Evolutionary conservation across 192 early-diverging fungal genomes (phyloP).

Genomic region (Oehlia diaphana): DNA sequence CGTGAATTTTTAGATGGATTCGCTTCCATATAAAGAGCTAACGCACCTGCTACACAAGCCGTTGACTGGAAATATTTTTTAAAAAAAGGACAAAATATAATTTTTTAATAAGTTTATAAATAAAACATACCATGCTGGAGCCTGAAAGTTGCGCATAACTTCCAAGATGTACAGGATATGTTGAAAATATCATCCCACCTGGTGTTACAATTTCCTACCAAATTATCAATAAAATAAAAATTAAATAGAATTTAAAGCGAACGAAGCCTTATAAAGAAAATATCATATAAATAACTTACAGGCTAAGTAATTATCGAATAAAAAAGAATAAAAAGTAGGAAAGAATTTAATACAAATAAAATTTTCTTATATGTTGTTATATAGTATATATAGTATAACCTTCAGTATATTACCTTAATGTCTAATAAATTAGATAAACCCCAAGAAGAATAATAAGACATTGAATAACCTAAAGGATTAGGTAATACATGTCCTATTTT

Average conservation of each 20-base stretch:
- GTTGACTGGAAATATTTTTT: slow-evolving; percentile 28
- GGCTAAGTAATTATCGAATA: not conserved
- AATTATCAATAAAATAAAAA: slow-evolving; percentile 34
- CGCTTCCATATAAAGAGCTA: slow-evolving; percentile 35
- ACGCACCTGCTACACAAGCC: slow-evolving; percentile 40
- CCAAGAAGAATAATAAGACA: slow-evolving; percentile 9
- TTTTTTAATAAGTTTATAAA: not conserved
- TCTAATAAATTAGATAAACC: not conserved
- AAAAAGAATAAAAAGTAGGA: no score
- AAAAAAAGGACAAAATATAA: not conserved
- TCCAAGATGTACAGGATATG: slow-evolving; percentile 45
- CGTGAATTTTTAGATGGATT: not conserved
- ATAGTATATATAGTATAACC: no score
- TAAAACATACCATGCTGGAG: slow-evolving; percentile 55
- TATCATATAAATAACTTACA: not conserved
- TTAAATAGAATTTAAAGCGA: not conserved
- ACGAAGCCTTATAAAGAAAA: not conserved
- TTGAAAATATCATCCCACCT: slow-evolving; percentile 57
- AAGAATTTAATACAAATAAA: no score
- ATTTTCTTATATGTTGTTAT: no score
- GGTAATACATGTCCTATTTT: not conserved
- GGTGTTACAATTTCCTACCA: slow-evolving; percentile 48
- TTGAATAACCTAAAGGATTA: not conserved
- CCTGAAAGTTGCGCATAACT: slow-evolving; percentile 49
- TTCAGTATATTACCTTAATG: not conserved